Percentiles rank a stretch among this genome's conserved stretches.
Conservation (phyloP, 2,329 filamentous ascomycete species). For the Neonectria sp. region DNA sequence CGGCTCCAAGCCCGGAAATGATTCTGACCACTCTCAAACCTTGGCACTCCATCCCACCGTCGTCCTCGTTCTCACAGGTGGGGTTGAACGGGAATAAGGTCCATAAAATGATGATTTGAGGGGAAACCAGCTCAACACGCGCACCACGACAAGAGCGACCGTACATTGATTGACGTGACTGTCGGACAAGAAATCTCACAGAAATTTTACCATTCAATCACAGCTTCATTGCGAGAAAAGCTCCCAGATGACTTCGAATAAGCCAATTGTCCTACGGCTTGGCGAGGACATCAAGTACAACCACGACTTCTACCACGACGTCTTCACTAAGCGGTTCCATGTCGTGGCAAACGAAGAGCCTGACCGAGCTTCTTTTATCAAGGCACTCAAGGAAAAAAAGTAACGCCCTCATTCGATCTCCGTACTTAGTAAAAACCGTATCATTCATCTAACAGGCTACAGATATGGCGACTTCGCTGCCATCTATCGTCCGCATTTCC, state of each 20-base stretch:
- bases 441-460: neutral
- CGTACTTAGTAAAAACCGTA: too few species aligned
- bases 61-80: neutral
- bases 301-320: conserved; percentile 56
- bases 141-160: neutral
- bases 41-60: too few species aligned
- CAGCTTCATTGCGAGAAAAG: neutral
- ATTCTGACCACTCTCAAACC: neutral
- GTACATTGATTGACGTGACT: too few species aligned
- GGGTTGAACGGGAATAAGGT: neutral
- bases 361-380: conserved; percentile 56
- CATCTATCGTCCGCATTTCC: conserved; percentile 71
- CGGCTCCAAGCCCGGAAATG: conserved; percentile 14
- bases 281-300: conserved; percentile 65
- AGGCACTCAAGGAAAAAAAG: conserved; percentile 56
- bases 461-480: conserved; percentile 53
- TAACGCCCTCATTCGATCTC: neutral
- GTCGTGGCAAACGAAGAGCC: conserved; percentile 56
- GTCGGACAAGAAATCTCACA: neutral
- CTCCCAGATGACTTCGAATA: conserved; percentile 29
- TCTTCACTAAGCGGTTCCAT: conserved; percentile 57
- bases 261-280: conserved; percentile 46
- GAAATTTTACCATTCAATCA: neutral
- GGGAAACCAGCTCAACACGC: neutral
- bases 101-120: neutral